A percentile compares a stretch with the other conserved stretches of the same genome.
Conservation (phyloP, 73 alveolate genomes). For the Tetrahymena borealis region DNA sequence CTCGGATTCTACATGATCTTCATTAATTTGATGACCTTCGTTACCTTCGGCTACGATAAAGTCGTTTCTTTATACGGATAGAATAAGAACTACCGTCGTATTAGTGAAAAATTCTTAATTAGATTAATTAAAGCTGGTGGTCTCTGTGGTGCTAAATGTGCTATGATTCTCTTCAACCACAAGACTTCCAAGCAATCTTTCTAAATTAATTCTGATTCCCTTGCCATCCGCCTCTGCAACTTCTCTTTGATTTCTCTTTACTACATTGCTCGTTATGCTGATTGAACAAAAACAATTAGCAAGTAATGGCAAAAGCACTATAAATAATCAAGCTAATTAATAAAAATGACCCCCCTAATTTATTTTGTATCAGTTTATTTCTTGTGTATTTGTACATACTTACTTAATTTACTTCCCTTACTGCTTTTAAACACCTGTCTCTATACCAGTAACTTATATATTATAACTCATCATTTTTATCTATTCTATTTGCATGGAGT, state of each 20-base stretch:
- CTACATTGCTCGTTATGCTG: not conserved
- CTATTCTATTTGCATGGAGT: not conserved
- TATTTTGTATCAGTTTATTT: not conserved
- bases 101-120: not conserved
- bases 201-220: not conserved
- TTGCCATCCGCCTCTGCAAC: not conserved
- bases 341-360: no score
- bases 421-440: not conserved
- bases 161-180: not conserved
- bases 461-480: not conserved
- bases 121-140: not conserved
- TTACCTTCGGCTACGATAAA: not conserved
- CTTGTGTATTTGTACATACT: not conserved
- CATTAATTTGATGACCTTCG: not conserved
- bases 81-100: not conserved
- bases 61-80: not conserved
- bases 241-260: not conserved
- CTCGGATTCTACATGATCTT: not conserved
- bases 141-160: not conserved
- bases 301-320: no score
- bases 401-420: not conserved
- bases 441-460: not conserved
- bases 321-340: no score
- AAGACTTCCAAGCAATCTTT: not conserved
- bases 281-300: not conserved